Conservation (phyloP, 202 grass and related monocot genomes). For the Setaria viridis region DNA sequence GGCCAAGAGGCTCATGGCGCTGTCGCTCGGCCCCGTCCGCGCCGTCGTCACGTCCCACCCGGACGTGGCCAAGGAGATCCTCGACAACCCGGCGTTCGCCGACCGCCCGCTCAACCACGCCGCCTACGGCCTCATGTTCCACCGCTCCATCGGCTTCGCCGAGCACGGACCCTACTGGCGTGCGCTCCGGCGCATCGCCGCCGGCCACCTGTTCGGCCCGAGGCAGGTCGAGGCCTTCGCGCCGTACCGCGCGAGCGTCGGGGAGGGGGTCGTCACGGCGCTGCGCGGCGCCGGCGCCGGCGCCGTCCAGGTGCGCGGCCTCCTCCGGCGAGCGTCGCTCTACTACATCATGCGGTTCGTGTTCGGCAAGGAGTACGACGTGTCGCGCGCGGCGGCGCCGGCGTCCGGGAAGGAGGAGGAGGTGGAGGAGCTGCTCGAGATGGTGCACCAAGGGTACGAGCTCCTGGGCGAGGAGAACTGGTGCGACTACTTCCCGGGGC, state of each 20-base stretch:
- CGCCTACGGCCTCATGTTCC: conserved; percentile 86
- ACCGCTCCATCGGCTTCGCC: conserved; percentile 89
- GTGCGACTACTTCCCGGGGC: conserved; percentile 78
- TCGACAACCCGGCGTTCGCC: conserved; percentile 69
- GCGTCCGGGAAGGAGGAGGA: conserved; percentile 51
- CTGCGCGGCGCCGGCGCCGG: conserved; percentile 8
- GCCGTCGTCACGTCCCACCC: conserved; percentile 74
- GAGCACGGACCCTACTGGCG: conserved; percentile 82
- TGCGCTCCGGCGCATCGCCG: conserved; percentile 64
- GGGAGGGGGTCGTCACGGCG: conserved; percentile 43
- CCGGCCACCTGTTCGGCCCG: conserved; percentile 74
- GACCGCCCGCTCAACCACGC: conserved; percentile 76
- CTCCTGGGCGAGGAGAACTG: conserved; percentile 80
- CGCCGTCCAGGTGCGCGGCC: conserved; percentile 49
- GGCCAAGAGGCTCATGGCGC: conserved; percentile 77
- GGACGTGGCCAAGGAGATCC: conserved; percentile 80
- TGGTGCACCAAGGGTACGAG: conserved; percentile 89
- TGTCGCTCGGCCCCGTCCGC: conserved; percentile 74
- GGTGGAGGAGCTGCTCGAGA: conserved; percentile 63
- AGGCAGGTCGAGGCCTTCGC: conserved; percentile 65
- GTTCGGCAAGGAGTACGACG: conserved; percentile 76
- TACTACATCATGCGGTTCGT: conserved; percentile 87
- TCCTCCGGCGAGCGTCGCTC: conserved; percentile 73
- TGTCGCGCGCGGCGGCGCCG: conserved; percentile 14
- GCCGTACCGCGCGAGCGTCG: conserved; percentile 61